These are phyloP conservation scores for Mycotypha africana DNA, from an alignment of 371 early-diverging fungal species.

Conservation along the genomic window DNA sequence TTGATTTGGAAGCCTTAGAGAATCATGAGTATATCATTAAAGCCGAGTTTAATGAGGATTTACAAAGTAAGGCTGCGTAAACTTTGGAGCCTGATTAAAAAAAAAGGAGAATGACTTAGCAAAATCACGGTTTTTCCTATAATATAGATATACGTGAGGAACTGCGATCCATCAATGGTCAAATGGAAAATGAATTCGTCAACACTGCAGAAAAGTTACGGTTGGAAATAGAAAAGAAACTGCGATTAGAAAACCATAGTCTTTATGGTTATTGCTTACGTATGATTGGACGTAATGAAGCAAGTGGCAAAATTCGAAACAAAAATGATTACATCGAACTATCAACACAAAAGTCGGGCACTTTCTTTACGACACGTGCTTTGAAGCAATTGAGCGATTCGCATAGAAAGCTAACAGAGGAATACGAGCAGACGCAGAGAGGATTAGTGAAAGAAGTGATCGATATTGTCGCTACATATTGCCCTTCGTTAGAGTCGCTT, in stretches of 20 bases:
- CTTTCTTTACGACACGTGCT: conserved; percentile 75
- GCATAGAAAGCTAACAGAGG: conserved; percentile 42
- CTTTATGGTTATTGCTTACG: conserved; percentile 87
- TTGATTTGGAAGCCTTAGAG: conserved; percentile 86
- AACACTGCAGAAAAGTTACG: conserved; percentile 50
- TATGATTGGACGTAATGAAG: conserved; percentile 57
- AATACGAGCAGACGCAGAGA: conserved; percentile 69
- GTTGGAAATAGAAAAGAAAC: conserved; percentile 81
- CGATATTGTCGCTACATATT: conserved; percentile 74
- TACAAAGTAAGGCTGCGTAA: conserved; percentile 52
- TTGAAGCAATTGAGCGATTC: conserved; percentile 53
- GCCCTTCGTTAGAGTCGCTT: conserved; percentile 71
- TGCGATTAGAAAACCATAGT: conserved; percentile 83
- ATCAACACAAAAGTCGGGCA: conserved; percentile 87
- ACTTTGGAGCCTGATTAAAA: too few species aligned
- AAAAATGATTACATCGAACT: conserved; percentile 76
- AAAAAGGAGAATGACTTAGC: not conserved
- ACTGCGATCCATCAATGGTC: conserved; percentile 52
- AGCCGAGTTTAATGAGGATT: conserved; percentile 72
- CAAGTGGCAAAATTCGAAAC: conserved; percentile 42
- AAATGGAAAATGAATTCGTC: conserved; percentile 63
- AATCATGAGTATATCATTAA: conserved; percentile 88
- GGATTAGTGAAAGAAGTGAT: conserved; percentile 83
- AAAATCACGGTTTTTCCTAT: not conserved
- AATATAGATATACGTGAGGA: conserved; percentile 54